Base-by-base conservation (phyloP, 2,329 filamentous ascomycete species). In the Fusarium nurragi region DNA sequence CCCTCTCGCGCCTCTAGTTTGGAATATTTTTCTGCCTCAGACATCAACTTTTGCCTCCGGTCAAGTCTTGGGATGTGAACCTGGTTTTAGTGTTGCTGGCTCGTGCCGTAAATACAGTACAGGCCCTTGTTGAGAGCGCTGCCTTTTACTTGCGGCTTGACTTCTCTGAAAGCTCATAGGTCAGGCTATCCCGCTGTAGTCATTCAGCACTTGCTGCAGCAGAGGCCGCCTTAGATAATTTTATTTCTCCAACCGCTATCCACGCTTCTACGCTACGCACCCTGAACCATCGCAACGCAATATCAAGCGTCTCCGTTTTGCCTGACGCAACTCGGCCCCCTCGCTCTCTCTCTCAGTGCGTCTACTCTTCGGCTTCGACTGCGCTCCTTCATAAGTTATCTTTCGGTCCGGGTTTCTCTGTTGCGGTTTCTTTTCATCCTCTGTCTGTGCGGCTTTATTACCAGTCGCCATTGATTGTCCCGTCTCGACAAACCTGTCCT, bases 1-100 rank as follows among this genome's bases (percentile, higher is more conserved):
- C 39, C 37, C 38, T 40, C 52, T 34, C 16, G 16, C 30, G 9
- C 32, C 32, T n/a, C 21, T 14, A 43, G 32, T 59, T 28, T 60
- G 34, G 34, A 60, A 40, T 40, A 26, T 36, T 62, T 72, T 64
- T 64, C 62, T 74, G 68, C 71, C 71, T 74, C 71, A 72, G 71
- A 70, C 72, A 74, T 37, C 61, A 67, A 69, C 44, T 53, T 67
- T 63, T 55, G 56, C 60, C 48, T 48, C 37, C 32, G 16, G 16
- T n/a, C 16, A n/a, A n/a, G 32, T 34, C 32, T 10, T n/a, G n/a
- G n/a, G 37, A 47, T 36, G 37, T 30, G 56, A 43, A 43, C 48
- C 34, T 41, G 34, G 34, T 45, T 34, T 61, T 49, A 60, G 51
- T 45, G 51, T 45, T 61, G 30, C 39, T 50, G 45, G 56, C 34